These are phyloP conservation scores for Fusarium torreyae DNA, from an alignment of 2,329 filamentous ascomycete genomes.

Conservation along the genomic window DNA sequence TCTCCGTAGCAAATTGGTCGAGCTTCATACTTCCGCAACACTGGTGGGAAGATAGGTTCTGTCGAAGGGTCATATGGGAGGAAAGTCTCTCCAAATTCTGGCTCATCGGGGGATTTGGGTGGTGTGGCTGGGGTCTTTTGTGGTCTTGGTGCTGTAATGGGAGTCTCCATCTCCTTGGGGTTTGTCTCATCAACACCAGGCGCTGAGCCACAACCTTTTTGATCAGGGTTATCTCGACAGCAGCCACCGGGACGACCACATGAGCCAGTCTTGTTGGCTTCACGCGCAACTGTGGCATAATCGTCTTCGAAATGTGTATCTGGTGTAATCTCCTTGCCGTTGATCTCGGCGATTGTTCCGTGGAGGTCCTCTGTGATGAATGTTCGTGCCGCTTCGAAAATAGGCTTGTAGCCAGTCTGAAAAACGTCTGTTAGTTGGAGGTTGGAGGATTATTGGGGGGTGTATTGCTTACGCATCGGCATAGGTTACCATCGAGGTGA, in stretches of 20 bases:
- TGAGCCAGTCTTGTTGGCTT: not conserved
- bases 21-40: slow-evolving; percentile 1
- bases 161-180: slow-evolving; percentile 9
- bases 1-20: slow-evolving; percentile 2
- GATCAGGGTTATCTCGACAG: not conserved
- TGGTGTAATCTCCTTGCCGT: not conserved
- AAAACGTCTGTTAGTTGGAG: not conserved
- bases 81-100: not conserved
- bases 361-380: slow-evolving; percentile 14
- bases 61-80: not conserved
- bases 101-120: not conserved
- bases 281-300: not conserved
- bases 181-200: not conserved
- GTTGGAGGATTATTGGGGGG: accelerated
- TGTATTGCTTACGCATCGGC: not conserved
- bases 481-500: not conserved
- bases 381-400: slow-evolving; percentile 10
- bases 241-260: not conserved
- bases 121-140: not conserved
- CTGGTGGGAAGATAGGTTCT: slow-evolving; percentile 5
- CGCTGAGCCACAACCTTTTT: not conserved
- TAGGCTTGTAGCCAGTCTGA: slow-evolving; percentile 14
- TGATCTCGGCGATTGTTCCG: slow-evolving; percentile 4
- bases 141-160: not conserved
- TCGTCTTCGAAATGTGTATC: not conserved